Evolutionary conservation across 768 basidiomycete genomes (phyloP).

Genomic region (Tulasnella calospora): DNA sequence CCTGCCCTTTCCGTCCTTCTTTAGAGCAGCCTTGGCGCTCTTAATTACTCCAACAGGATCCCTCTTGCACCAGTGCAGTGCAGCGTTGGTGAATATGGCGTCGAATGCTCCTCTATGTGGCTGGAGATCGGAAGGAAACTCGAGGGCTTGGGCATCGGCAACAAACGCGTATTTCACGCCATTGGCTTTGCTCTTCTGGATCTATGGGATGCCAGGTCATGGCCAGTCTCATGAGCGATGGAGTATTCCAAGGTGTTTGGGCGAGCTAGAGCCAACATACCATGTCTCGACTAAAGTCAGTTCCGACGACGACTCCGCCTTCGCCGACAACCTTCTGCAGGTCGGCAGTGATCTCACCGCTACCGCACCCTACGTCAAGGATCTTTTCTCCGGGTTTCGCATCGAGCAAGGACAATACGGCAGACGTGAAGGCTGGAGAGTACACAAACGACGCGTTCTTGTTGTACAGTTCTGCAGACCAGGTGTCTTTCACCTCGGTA

Average conservation of each 20-base stretch:
- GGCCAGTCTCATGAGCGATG: background rate
- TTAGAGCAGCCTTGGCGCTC: slow-evolving; percentile 57
- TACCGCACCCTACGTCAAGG: slow-evolving; percentile 77
- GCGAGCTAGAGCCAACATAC: slow-evolving; percentile 39
- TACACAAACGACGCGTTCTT: slow-evolving; percentile 62
- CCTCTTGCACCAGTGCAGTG: slow-evolving; percentile 80
- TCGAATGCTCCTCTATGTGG: slow-evolving; percentile 38
- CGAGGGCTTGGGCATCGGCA: slow-evolving; percentile 41
- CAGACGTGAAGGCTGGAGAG: slow-evolving; percentile 40
- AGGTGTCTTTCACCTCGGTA: slow-evolving; percentile 13
- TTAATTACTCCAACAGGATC: slow-evolving; percentile 62
- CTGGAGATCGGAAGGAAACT: slow-evolving; percentile 20
- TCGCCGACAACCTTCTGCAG: slow-evolving; percentile 52
- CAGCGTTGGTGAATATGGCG: slow-evolving; percentile 74
- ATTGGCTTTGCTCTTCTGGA: slow-evolving; percentile 48
- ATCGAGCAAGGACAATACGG: slow-evolving; percentile 58
- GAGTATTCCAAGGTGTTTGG: background rate
- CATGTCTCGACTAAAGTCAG: slow-evolving; percentile 70
- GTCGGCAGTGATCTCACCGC: slow-evolving; percentile 64
- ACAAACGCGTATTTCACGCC: slow-evolving; percentile 48
- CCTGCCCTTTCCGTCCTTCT: slow-evolving; percentile 53
- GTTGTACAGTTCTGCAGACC: slow-evolving; percentile 19
- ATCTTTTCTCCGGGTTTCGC: slow-evolving; percentile 63
- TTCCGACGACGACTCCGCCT: slow-evolving; percentile 55
- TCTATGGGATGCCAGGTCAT: slow-evolving; percentile 37